Conservation (phyloP, 495 filamentous ascomycete genomes). For the Pyrenula massariospora region DNA sequence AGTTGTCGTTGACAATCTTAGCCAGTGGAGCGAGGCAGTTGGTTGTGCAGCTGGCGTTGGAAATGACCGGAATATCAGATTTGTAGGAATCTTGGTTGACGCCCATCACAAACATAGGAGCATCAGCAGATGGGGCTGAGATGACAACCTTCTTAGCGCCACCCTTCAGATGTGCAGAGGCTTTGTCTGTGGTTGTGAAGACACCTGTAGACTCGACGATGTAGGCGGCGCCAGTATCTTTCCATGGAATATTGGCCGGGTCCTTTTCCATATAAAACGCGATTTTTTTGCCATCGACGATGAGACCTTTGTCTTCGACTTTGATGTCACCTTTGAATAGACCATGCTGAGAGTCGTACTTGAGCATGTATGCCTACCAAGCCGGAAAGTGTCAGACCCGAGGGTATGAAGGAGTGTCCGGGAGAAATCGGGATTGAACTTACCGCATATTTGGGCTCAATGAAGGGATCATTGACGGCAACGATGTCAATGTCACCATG, state of each 20-base stretch:
- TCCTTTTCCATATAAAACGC: conserved; percentile 92
- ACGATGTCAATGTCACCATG: conserved; percentile 77
- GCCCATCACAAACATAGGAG: conserved; percentile 99
- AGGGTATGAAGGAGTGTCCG: neutral
- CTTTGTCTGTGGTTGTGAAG: conserved; percentile 98
- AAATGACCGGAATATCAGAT: conserved; percentile 80
- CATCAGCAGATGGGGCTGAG: conserved; percentile 96
- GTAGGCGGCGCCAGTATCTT: conserved; percentile 79
- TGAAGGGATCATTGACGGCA: conserved; percentile 99
- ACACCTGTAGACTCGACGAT: conserved; percentile 98
- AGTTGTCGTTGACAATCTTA: conserved; percentile 98
- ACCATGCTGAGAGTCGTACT: conserved; percentile 96
- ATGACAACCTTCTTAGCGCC: conserved; percentile 99
- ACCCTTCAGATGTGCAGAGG: conserved; percentile 89
- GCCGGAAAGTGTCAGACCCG: neutral
- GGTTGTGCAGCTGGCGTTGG: conserved; percentile 99
- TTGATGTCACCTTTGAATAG: conserved; percentile 86
- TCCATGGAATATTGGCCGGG: conserved; percentile 87
- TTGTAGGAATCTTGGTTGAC: conserved; percentile 94
- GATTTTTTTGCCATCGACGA: conserved; percentile 91
- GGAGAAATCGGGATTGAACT: conserved; percentile 23
- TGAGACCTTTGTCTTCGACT: conserved; percentile 60
- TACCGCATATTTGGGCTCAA: conserved; percentile 95
- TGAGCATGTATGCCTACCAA: conserved; percentile 90
- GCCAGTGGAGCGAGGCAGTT: conserved; percentile 98